Base-by-base conservation (phyloP, 768 basidiomycete species). In the Mycena albidolilacea region DNA sequence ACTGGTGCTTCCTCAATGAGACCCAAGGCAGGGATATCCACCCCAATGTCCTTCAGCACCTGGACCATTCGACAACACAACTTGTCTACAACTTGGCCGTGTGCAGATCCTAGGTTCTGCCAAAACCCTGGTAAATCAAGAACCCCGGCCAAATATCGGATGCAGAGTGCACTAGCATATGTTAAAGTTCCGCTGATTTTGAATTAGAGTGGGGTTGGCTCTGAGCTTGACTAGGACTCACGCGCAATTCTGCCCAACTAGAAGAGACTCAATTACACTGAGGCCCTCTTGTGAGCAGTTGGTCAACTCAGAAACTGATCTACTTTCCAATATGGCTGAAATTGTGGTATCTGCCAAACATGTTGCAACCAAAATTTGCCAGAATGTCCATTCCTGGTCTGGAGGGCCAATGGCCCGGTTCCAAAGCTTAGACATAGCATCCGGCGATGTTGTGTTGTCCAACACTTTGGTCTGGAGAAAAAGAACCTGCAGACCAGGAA, bases 361-460 rank as follows among this genome's bases (percentile, higher is more conserved):
- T 8, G 63, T 52, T n/a, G 63, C 63, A 37, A 35, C 63, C 44
- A 64, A 19, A 19, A 14, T 52, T 52, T 52, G 10, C 63, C 63
- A 64, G 38, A 64, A 64, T 37, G 44, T 19, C 63, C 63, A 64
- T 37, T 50, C 46, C 19, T 48, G 46, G 58, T 30, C 30, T 30
- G 30, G 30, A 30, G 30, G 30, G 30, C 30, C 30, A 30, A 4
- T 30, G 30, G 30, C 1, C 3, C 15, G 37, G 58, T 37, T 50
- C 64, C 64, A 65, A 14, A 65, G 50, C 39, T 15, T 50, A n/a
- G 9, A 41, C 3, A 65, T 54, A 15, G 5, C 11, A 10, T 15
- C 63, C 9, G 9, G 9, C 3, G 63, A 50, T 6, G 30, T 48
- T 21, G 44, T 35, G 19, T 15, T 37, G 8, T 15, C 10, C 48